Conservation (phyloP, 73 alveolate species). For the Paramecium octaurelia region DNA sequence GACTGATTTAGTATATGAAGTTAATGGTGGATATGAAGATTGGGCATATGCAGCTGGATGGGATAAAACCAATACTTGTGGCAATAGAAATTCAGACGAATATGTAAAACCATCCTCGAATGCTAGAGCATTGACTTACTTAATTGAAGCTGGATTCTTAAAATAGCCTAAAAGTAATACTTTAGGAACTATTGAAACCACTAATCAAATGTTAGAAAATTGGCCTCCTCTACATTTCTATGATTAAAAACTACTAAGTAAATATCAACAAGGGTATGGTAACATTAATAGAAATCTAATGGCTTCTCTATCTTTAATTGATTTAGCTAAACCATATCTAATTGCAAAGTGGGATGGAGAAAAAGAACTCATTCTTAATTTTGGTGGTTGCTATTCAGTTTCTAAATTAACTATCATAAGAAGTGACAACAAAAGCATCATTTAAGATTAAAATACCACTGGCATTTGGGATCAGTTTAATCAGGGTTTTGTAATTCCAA, state of each 20-base stretch:
- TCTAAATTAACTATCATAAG: not conserved
- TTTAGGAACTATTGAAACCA: slow-evolving; percentile 58
- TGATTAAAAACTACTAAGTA: not conserved
- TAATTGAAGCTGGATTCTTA: slow-evolving; percentile 67
- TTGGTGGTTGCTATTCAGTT: slow-evolving; percentile 11
- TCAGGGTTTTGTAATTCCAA: not conserved
- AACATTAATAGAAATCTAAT: slow-evolving; percentile 71
- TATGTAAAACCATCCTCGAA: slow-evolving; percentile 34
- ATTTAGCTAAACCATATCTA: slow-evolving; percentile 64
- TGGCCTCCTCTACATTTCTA: slow-evolving; percentile 17
- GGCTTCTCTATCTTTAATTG: slow-evolving; percentile 65
- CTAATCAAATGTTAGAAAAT: slow-evolving; percentile 42
- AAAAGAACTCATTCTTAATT: not conserved
- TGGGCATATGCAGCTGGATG: slow-evolving; percentile 78
- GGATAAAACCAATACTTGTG: slow-evolving; percentile 56
- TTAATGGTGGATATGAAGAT: slow-evolving; percentile 76
- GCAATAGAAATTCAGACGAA: not conserved
- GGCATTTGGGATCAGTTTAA: slow-evolving; percentile 41
- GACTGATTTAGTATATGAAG: slow-evolving; percentile 71
- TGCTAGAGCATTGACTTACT: slow-evolving; percentile 69
- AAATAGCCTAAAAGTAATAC: slow-evolving; percentile 55
- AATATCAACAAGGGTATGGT: slow-evolving; percentile 34
- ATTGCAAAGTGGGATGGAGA: slow-evolving; percentile 42
- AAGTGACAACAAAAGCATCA: not conserved
- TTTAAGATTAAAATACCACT: not conserved